Evolutionary conservation across 306 rosid genomes (phyloP).

Genomic region (Fragaria vesca): DNA sequence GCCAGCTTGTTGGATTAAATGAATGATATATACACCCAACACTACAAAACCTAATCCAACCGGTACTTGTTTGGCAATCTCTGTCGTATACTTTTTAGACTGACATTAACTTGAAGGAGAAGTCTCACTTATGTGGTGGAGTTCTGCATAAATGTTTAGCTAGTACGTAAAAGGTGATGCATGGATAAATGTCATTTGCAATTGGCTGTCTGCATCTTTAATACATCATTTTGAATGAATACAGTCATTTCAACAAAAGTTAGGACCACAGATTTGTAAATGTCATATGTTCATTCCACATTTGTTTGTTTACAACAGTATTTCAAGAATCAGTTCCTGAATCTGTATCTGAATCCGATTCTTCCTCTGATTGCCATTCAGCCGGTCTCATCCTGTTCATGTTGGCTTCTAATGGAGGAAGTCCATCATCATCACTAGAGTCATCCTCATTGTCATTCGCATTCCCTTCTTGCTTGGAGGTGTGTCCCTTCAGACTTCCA

Average conservation of each 20-base stretch:
- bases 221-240: background rate
- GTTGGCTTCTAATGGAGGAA: slow-evolving; percentile 88
- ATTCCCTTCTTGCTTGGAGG: slow-evolving; percentile 41
- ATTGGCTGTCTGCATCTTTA: background rate
- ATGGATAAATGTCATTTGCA: background rate
- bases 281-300: background rate
- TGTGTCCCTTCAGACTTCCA: slow-evolving; percentile 29
- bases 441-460: slow-evolving; percentile 40
- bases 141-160: no score
- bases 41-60: no score
- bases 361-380: slow-evolving; percentile 41
- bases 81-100: no score
- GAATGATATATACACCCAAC: no score
- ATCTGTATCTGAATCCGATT: slow-evolving; percentile 57
- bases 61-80: no score
- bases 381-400: slow-evolving; percentile 69
- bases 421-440: slow-evolving; percentile 56
- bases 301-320: background rate
- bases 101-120: no score
- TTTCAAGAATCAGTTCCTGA: slow-evolving; percentile 8
- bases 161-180: slow-evolving; percentile 10
- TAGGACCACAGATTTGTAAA: background rate
- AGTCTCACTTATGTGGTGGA: background rate
- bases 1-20: no score
- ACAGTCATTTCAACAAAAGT: background rate